Conservation (phyloP, 2,329 filamentous ascomycete genomes). For the Monosporascus cannonballus region DNA sequence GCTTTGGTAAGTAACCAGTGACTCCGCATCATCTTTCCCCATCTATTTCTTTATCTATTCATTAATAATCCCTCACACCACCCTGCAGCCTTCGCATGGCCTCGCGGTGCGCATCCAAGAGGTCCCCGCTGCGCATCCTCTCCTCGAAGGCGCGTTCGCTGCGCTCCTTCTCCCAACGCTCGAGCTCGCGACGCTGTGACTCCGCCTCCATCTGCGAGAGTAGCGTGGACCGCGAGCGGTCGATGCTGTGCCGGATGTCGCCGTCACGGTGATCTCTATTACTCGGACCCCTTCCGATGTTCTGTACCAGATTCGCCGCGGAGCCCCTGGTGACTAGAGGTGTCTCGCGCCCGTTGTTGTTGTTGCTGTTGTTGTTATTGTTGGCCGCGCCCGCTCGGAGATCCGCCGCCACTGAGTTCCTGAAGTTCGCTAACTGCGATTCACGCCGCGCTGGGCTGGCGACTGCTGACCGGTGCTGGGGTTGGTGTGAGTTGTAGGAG, state of each 20-base stretch:
- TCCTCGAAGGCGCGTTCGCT: slow-evolving; percentile 62
- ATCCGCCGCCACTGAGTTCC: slow-evolving; percentile 58
- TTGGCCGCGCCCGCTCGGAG: slow-evolving; percentile 36
- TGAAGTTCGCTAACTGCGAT: slow-evolving; percentile 59
- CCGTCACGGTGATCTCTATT: slow-evolving; percentile 25
- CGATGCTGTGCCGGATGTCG: slow-evolving; percentile 42
- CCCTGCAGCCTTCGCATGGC: slow-evolving; percentile 75
- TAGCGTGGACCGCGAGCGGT: slow-evolving; percentile 49
- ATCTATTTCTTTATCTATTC: neutral
- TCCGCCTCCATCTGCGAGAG: slow-evolving; percentile 59
- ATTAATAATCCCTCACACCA: slow-evolving; percentile 28
- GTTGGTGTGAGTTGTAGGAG: slow-evolving; percentile 49
- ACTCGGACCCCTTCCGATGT: slow-evolving; percentile 8
- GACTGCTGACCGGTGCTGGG: slow-evolving; percentile 37
- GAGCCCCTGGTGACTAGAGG: slow-evolving; percentile 26
- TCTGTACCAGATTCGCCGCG: slow-evolving; percentile 18
- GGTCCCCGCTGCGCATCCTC: slow-evolving; percentile 68
- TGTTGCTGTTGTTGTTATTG: slow-evolving; percentile 21
- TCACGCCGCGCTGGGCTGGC: slow-evolving; percentile 43
- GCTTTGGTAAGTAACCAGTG: neutral
- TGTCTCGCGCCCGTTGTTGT: slow-evolving; percentile 30
- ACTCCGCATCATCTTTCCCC: slow-evolving; percentile 1
- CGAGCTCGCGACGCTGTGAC: slow-evolving; percentile 52
- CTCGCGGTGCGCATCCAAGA: slow-evolving; percentile 72
- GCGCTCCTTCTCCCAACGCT: slow-evolving; percentile 50